Base-by-base conservation (phyloP, 805 yeast species). In the Sungouiozyma intestinalis region DNA sequence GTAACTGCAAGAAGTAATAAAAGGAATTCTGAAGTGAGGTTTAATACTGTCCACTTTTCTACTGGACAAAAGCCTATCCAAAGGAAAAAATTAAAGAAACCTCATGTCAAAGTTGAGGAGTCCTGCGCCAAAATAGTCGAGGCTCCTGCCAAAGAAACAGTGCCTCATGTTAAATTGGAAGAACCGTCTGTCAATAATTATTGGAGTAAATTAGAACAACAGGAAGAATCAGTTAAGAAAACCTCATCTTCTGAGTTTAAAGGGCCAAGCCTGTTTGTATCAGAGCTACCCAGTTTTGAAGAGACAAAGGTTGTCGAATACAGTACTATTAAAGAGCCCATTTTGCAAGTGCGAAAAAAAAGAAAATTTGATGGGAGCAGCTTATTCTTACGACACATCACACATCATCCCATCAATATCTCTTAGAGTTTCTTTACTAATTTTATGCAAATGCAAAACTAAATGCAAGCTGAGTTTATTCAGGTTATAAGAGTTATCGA, bases 1-100 rank as follows among this genome's bases (percentile, higher is more conserved):
- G 32, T 19, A 4, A 4, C 29, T 14, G 49, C 50, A 35, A 45
- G 53, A 35, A 49, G 51, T 15, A 45, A 39, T 15, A 40, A 40
- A 19, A 40, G 51, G 35, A 35, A 20, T 8, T 35, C 45, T 15
- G 33, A 15, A n/a, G 34, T 32, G 9, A 24, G 11, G 11, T 24
- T 24, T n/a, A n/a, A n/a, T n/a, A n/a, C n/a, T n/a, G n/a, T n/a
- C n/a, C n/a, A n/a, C n/a, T n/a, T n/a, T n/a, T n/a, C n/a, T n/a
- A n/a, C n/a, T n/a, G n/a, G n/a, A n/a, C n/a, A n/a, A n/a, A n/a
- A n/a, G n/a, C n/a, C n/a, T n/a, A n/a, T n/a, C n/a, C n/a, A n/a
- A n/a, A n/a, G n/a, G n/a, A n/a, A n/a, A n/a, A n/a, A n/a, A n/a
- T n/a, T n/a, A n/a, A n/a, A n/a, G n/a, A n/a, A n/a, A n/a, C n/a